Base-by-base conservation (phyloP, 1,284 basidiomycete species). In the Ceratobasidium sp. region DNA sequence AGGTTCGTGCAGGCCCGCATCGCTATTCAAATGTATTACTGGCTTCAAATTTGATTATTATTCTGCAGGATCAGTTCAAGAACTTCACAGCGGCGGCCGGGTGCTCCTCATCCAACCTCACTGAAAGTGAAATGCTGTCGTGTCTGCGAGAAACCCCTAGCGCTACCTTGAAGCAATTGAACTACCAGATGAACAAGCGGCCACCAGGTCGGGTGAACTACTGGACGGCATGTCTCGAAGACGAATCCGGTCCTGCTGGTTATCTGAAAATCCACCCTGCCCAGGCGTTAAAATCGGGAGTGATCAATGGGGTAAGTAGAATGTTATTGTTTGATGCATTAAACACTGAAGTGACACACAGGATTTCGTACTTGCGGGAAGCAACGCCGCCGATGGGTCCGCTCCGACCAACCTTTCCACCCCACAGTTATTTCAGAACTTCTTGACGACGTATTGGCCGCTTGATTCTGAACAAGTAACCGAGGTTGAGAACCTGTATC, bases 111-210 rank as follows among this genome's bases (percentile, higher is more conserved):
- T 11, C 28, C 46, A 52, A 66, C 26, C 1, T 46, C 14, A 66
- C 62, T 6, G 62, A 66, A n/a, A 41, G 9, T 49, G 43, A 5
- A 8, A 14, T 7, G 32, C 49, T 66, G 6, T 23, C 62, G 2
- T 66, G 62, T 41, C 26, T 66, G 11, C 23, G 62, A 35, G 30
- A 46, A 2, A 46, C 32, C 5, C 62, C 62, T 2, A 52, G 44
- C n/a, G 28, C 18, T 16, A 54, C 62, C 18, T 32, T 66, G 18
- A 50, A 54, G 38, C 44, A 52, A 18, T 21, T 66, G 5, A 66
- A 66, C 23, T 66, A 66, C 28, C 62, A 66, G 38, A 66, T 66
- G 62, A 66, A 66, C 47, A 66, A 38, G 35, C 30, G 46, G 8
- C 47, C 21, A 30, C 28, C 13, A 3, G 62, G 62, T 32, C 46